Evolutionary conservation across 1,284 basidiomycete species (phyloP).

Genomic region (Ustilago vetiveriae): DNA sequence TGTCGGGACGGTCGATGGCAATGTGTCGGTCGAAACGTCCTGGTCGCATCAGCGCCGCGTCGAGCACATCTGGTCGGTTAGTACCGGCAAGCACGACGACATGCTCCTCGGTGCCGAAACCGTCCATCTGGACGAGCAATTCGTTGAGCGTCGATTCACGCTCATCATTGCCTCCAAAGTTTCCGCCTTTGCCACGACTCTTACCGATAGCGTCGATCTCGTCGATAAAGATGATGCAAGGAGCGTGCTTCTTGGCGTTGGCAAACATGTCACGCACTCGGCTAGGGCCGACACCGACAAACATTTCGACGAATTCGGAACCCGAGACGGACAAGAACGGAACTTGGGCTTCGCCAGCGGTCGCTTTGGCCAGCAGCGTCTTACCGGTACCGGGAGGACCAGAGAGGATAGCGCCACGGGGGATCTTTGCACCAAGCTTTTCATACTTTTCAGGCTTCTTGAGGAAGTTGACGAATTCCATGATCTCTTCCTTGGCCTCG

Average conservation of each 20-base stretch:
- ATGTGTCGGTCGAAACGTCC: conserved; percentile 98
- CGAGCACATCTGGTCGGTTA: conserved; percentile 94
- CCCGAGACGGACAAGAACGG: conserved; percentile 98
- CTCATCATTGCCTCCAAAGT: conserved; percentile 95
- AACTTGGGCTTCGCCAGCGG: conserved; percentile 94
- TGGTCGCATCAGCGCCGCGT: conserved; percentile 92
- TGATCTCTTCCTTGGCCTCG: conserved; percentile 99
- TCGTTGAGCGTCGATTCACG: conserved; percentile 98
- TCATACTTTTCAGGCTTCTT: conserved; percentile 95
- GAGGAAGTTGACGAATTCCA: conserved; percentile 99
- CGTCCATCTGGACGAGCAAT: conserved; percentile 98
- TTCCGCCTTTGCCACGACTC: conserved; percentile 85
- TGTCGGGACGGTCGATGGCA: conserved; percentile 92
- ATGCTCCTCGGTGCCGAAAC: conserved; percentile 93
- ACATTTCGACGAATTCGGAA: conserved; percentile 99
- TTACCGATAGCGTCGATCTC: conserved; percentile 91
- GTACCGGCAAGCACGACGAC: conserved; percentile 97
- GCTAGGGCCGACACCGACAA: conserved; percentile 97
- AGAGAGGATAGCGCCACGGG: conserved; percentile 95
- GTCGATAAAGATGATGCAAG: conserved; percentile 81
- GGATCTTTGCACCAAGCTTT: conserved; percentile 96
- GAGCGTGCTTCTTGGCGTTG: conserved; percentile 95
- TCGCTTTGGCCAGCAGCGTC: conserved; percentile 96
- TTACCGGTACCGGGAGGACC: conserved; percentile 99
- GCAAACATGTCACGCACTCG: conserved; percentile 97